These are phyloP conservation scores for Oryza meridionalis DNA, from an alignment of 176 grass and related monocot species.

Conservation along the genomic window DNA sequence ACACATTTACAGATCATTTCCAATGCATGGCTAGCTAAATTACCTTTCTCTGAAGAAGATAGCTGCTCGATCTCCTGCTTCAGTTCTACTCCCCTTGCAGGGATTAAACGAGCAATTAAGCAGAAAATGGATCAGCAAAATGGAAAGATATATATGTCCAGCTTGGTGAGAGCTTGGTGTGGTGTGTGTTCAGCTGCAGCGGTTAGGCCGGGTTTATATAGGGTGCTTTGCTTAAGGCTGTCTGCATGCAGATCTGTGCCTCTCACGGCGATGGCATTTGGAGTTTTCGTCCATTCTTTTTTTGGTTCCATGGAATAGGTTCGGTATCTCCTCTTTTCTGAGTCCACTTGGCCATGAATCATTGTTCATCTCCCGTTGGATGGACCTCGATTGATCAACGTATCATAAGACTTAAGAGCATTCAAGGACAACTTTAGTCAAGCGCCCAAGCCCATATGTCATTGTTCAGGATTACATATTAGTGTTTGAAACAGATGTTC, in stretches of 20 bases:
- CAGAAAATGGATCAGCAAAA: not conserved
- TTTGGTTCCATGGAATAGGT: conserved; percentile 30
- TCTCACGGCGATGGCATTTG: not conserved
- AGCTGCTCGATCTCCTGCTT: not conserved
- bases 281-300: conserved; percentile 36
- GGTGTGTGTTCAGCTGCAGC: not conserved
- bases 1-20: not conserved
- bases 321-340: not conserved
- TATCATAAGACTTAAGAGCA: not conserved
- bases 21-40: not conserved
- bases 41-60: conserved; percentile 14
- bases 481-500: no score
- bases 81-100: not conserved
- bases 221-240: not conserved
- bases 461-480: not conserved
- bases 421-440: not conserved
- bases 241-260: not conserved
- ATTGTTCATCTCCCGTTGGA: not conserved
- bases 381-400: not conserved
- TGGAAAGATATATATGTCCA: not conserved
- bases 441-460: not conserved
- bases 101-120: not conserved
- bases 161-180: not conserved
- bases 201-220: not conserved
- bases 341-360: conserved; percentile 5